phyloP scores from a whole-genome alignment of 2,329 filamentous ascomycete species.

The Neonectria coccinea region DNA sequence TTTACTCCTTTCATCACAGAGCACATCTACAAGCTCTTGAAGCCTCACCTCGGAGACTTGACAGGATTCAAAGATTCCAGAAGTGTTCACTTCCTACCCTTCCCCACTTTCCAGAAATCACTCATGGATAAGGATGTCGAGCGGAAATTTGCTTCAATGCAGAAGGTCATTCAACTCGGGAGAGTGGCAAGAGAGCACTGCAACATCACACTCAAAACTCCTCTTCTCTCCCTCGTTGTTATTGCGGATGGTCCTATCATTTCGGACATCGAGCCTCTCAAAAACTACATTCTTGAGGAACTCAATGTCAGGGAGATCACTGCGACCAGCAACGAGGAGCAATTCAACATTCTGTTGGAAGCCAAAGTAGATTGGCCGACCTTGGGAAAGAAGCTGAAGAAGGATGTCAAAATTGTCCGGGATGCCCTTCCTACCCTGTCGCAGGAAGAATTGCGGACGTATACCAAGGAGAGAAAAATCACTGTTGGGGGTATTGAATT shows the following conservation, averaged over 20 bases:
- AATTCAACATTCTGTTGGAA: too few relatives aligned
- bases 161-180: slow-evolving; percentile 87
- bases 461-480: too few relatives aligned
- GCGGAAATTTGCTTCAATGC: slow-evolving; percentile 84
- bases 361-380: too few relatives aligned
- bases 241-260: slow-evolving; percentile 55
- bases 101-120: slow-evolving; percentile 76
- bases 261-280: too few relatives aligned
- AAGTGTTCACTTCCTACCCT: slow-evolving; percentile 87
- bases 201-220: slow-evolving; percentile 75
- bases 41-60: slow-evolving; percentile 77
- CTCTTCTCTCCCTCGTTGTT: slow-evolving; percentile 78
- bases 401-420: too few relatives aligned
- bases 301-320: too few relatives aligned
- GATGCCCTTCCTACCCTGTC: too few relatives aligned
- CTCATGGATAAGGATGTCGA: slow-evolving; percentile 71
- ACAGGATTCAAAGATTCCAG: slow-evolving; percentile 73
- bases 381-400: too few relatives aligned
- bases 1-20: slow-evolving; percentile 93
- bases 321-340: too few relatives aligned
- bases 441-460: too few relatives aligned
- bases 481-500: too few relatives aligned
- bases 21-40: slow-evolving; percentile 61
- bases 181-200: slow-evolving; percentile 81
- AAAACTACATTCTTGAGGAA: too few relatives aligned